These are phyloP conservation scores for Heteromeles arbutifolia DNA, from an alignment of 306 rosid species.

Conservation along the genomic window DNA sequence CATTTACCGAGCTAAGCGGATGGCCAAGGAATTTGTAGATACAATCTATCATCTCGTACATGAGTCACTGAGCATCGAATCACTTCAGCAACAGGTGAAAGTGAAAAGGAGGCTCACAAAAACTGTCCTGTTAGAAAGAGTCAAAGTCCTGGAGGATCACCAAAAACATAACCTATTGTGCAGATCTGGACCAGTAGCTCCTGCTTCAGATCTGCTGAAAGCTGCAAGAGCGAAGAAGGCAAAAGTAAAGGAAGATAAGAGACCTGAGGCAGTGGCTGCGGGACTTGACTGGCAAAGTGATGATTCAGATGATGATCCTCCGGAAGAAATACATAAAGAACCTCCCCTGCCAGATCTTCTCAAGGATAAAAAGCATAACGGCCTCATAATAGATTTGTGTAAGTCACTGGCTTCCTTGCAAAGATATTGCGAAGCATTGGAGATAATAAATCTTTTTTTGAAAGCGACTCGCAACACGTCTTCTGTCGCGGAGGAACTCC, in stretches of 20 bases:
- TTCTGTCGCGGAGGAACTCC: constrained; percentile 64
- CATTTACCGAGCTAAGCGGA: constrained; percentile 38
- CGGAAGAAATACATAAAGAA: constrained; percentile 42
- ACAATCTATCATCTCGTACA: constrained; percentile 33
- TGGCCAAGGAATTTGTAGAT: constrained; percentile 40
- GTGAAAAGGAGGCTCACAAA: constrained; percentile 60
- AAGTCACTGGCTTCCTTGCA: constrained; percentile 67
- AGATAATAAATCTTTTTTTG: constrained; percentile 64
- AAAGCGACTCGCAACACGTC: constrained; percentile 43
- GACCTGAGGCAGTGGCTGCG: constrained; percentile 64
- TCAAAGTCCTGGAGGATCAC: constrained; percentile 41
- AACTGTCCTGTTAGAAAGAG: constrained; percentile 61
- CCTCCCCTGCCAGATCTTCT: constrained; percentile 63
- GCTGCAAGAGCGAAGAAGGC: constrained; percentile 76
- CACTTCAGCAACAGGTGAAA: constrained; percentile 40
- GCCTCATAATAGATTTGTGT: constrained; percentile 69
- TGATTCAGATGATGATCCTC: constrained; percentile 66
- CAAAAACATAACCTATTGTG: constrained; percentile 51
- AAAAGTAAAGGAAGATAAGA: constrained; percentile 52
- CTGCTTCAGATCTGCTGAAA: constrained; percentile 57
- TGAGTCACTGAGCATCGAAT: constrained; percentile 34
- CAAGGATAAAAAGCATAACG: constrained; percentile 60
- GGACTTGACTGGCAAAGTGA: constrained; percentile 71
- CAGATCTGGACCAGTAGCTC: constrained; percentile 66
- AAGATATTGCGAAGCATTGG: constrained; percentile 75